A percentile compares a stretch with the other conserved stretches of the same genome.
Evolutionary conservation across 306 rosid genomes (phyloP).

Genomic region (Myrica gale): DNA sequence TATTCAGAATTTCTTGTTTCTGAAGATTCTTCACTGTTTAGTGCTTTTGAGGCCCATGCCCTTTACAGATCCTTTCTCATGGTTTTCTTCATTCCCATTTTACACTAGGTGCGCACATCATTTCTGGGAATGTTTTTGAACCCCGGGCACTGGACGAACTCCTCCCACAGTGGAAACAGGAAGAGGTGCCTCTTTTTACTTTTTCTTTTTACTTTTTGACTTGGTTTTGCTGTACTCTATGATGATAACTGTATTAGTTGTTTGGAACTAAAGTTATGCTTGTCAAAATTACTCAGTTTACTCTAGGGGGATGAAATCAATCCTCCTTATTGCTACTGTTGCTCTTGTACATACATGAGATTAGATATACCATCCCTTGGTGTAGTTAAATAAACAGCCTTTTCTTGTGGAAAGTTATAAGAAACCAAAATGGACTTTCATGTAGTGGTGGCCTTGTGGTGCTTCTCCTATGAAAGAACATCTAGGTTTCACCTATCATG

Average conservation of each 20-base stretch:
- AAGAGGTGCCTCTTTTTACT: constrained; percentile 50
- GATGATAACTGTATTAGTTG: neutral
- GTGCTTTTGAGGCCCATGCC: neutral
- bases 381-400: neutral
- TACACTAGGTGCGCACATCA: constrained; percentile 76
- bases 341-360: neutral
- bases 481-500: neutral
- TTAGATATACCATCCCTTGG: neutral
- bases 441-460: neutral
- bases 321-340: neutral
- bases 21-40: neutral
- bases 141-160: constrained; percentile 88
- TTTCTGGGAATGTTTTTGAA: constrained; percentile 93
- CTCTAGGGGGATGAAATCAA: constrained; percentile 1
- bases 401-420: constrained; percentile 2
- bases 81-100: constrained; percentile 10
- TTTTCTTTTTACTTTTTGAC: neutral
- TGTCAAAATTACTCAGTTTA: neutral
- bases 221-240: neutral
- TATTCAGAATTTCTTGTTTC: neutral
- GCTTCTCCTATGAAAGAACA: neutral
- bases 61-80: neutral
- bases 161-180: constrained; percentile 79
- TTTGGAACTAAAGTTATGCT: neutral
- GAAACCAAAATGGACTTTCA: neutral